Base-by-base conservation (phyloP, 305 asterid genomes). In the Fraxinus sp. region DNA sequence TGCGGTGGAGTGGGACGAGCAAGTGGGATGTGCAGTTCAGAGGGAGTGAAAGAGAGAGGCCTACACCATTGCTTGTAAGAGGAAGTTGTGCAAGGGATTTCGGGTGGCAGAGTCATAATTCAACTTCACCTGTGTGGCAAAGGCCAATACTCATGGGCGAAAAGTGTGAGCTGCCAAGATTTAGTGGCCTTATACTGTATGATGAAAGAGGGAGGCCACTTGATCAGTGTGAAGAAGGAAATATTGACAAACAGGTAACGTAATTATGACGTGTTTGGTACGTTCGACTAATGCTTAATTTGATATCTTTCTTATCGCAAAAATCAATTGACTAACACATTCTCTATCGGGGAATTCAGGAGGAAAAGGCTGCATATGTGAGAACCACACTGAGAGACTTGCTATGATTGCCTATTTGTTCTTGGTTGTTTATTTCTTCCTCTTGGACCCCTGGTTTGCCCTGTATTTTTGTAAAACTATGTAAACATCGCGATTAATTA, bases 141-240 rank as follows among this genome's bases (percentile, higher is more conserved):
- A 86, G 93, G 89, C 98, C 98, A 1, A 94, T 94, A 75, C 87
- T 94, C 0, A 94, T 94, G 98, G 98, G 98, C 3, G 98, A 84
- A 32, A 94, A 93, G 86, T 94, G 98, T 84, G 95, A 91, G 88
- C 76, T 94, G 0, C 98, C 98, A 0, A 91, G 97, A 83, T 94
- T 93, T 46, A 94, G 98, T 88, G 97, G 98, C 5, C 94, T 94
- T 5, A 94, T 94, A 22, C 87, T 94, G n/a, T 94, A 94, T 87
- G 98, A 94, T 76, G 91, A 89, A 30, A 91, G 85, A 26, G 98
- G 98, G 3, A 81, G 24, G 66, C 97, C 96, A 2, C 85, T 89
- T 72, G 89, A 84, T 77, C 88, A 87, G 4, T 52, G 74, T 81
- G 79, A 86, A 28, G 72, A 77, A 20, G 88, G 13, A 18, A 82